Conservation (phyloP, 2,329 filamentous ascomycete genomes). For the Hypoxylon sp. region DNA sequence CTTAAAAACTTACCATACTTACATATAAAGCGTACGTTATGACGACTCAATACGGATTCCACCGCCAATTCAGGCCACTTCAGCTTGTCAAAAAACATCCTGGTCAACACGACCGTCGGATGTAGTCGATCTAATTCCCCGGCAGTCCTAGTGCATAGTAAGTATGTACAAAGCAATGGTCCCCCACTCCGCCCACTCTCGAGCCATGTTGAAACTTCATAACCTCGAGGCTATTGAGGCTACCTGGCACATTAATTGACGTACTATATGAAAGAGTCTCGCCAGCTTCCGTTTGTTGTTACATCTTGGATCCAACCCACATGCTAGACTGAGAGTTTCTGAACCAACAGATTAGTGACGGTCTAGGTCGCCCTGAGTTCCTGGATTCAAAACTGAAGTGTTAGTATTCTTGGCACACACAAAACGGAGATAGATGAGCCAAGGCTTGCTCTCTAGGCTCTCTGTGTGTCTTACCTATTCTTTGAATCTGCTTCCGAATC, state of each 20-base stretch:
- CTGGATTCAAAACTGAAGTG: constrained; percentile 19
- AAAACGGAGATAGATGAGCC: constrained; percentile 19
- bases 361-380: constrained; percentile 8
- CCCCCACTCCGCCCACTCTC: constrained; percentile 34
- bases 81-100: constrained; percentile 30
- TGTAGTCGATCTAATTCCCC: constrained; percentile 39
- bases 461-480: neutral
- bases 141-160: constrained; percentile 38
- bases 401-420: constrained; percentile 20
- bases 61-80: constrained; percentile 34
- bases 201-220: constrained; percentile 24
- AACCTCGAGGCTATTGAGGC: constrained; percentile 24
- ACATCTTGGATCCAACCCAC: constrained; percentile 17
- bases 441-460: neutral
- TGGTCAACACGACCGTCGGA: constrained; percentile 33
- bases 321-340: constrained; percentile 1
- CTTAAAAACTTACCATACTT: constrained; percentile 14
- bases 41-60: constrained; percentile 28
- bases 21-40: constrained; percentile 22
- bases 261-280: constrained; percentile 29
- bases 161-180: constrained; percentile 27
- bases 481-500: constrained; percentile 34
- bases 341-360: constrained; percentile 5
- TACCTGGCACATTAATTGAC: constrained; percentile 30
- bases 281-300: constrained; percentile 11